Evolutionary conservation across 1,284 basidiomycete genomes (phyloP).

Genomic region (Apiotrichum domesticum): DNA sequence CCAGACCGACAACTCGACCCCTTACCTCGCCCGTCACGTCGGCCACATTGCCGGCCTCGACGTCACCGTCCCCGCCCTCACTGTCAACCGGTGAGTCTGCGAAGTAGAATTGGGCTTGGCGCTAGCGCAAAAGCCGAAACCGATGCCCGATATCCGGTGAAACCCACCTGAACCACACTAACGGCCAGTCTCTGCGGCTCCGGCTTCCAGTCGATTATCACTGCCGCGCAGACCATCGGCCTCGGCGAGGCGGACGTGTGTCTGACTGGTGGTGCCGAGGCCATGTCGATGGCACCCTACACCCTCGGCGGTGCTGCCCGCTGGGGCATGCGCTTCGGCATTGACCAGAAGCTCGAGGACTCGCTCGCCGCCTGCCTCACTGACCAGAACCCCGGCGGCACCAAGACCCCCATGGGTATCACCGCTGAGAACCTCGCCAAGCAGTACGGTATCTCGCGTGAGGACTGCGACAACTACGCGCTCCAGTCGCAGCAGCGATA

Average conservation of each 20-base stretch:
- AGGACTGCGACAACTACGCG: constrained; percentile 54
- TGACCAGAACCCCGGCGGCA: constrained; percentile 51
- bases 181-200: constrained; percentile 51
- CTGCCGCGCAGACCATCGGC: constrained; percentile 52
- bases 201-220: constrained; percentile 54
- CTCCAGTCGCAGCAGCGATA: constrained; percentile 54
- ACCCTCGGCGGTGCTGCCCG: constrained; percentile 48
- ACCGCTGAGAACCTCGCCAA: constrained; percentile 55
- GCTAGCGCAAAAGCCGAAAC: too few species aligned
- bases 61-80: constrained; percentile 52
- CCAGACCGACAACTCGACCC: constrained; percentile 50
- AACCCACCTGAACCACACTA: background rate
- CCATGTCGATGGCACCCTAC: constrained; percentile 53
- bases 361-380: constrained; percentile 52
- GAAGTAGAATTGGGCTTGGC: background rate
- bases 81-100: constrained; percentile 50
- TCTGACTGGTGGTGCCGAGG: constrained; percentile 54
- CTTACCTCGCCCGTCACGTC: constrained; percentile 54
- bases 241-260: constrained; percentile 52
- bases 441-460: constrained; percentile 53
- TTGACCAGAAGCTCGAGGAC: constrained; percentile 55
- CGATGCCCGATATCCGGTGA: background rate
- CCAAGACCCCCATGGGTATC: constrained; percentile 51
- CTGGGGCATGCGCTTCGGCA: constrained; percentile 43
- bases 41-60: constrained; percentile 52